phyloP scores from a whole-genome alignment of 345 rosid species.

The Hypericum androsaemum region DNA sequence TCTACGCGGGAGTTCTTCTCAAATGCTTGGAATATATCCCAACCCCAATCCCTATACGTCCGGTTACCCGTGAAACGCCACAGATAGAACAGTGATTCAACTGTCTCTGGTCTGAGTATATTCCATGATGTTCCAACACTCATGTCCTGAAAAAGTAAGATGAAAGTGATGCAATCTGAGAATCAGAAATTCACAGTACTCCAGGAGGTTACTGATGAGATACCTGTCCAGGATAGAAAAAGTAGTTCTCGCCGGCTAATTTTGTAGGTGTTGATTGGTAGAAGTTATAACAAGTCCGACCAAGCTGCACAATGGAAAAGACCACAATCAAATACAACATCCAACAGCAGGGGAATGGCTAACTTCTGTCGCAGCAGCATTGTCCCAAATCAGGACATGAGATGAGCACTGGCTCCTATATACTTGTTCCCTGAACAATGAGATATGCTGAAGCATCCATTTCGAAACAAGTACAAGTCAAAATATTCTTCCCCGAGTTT shows the following conservation, averaged over 20 bases:
- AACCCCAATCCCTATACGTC: constrained; percentile 97
- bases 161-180: background rate
- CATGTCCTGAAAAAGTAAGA: constrained; percentile 59
- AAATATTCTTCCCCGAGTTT: too few relatives aligned
- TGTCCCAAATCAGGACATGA: too few relatives aligned
- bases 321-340: background rate
- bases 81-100: constrained; percentile 88
- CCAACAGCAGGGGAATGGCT: too few relatives aligned
- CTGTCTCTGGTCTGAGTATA: constrained; percentile 87
- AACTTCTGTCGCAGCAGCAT: too few relatives aligned
- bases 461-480: too few relatives aligned
- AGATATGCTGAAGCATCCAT: too few relatives aligned
- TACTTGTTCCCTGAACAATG: too few relatives aligned
- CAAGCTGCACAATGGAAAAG: constrained; percentile 48
- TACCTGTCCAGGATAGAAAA: constrained; percentile 68
- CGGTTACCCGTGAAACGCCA: constrained; percentile 93
- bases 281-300: constrained; percentile 96
- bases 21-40: constrained; percentile 95
- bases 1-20: constrained; percentile 82
- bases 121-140: constrained; percentile 97
- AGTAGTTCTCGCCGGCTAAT: constrained; percentile 94
- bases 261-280: constrained; percentile 89
- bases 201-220: constrained; percentile 1
- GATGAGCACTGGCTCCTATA: too few relatives aligned
- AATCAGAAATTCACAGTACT: background rate